These are phyloP conservation scores for Aspergillus sp. DNA, from an alignment of 2,329 filamentous ascomycete genomes.

Conservation along the genomic window DNA sequence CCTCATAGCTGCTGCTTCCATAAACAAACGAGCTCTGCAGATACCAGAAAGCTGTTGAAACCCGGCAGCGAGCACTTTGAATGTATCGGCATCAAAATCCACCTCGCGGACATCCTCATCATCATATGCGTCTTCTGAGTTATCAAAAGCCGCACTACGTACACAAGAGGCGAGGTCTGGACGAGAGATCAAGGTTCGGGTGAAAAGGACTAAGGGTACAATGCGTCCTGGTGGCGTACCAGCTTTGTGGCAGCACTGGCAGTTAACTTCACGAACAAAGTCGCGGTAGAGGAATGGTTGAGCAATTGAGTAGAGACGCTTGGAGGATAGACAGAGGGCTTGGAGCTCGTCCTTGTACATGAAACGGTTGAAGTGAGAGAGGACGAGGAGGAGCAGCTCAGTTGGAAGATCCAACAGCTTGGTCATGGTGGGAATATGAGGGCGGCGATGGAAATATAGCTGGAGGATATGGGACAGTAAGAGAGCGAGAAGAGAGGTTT, in stretches of 20 bases:
- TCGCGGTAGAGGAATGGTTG: slow-evolving; percentile 4
- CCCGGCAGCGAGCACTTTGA: background rate
- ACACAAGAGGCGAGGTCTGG: slow-evolving; percentile 7
- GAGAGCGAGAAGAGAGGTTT: background rate
- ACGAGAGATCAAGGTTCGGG: background rate
- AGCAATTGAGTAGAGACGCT: background rate
- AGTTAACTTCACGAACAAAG: background rate
- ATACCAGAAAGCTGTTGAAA: background rate
- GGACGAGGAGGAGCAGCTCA: background rate
- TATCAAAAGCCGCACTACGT: background rate
- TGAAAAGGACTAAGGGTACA: slow-evolving; percentile 3
- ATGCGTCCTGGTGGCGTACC: background rate
- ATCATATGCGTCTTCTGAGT: background rate
- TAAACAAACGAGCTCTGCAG: background rate
- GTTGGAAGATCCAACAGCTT: background rate
- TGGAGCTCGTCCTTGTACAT: background rate
- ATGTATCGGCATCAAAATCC: background rate
- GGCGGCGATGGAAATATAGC: background rate
- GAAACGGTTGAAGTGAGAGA: background rate
- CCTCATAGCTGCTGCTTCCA: background rate
- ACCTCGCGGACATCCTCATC: background rate
- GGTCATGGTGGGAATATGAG: background rate
- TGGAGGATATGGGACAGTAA: background rate
- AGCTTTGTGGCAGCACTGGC: background rate
- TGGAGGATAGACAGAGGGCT: slow-evolving; percentile 3